Evolutionary conservation across 495 filamentous ascomycete genomes (phyloP), one percentile per base, ranked within the genome.

Genomic region (Aspergillus cristatus): DNA sequence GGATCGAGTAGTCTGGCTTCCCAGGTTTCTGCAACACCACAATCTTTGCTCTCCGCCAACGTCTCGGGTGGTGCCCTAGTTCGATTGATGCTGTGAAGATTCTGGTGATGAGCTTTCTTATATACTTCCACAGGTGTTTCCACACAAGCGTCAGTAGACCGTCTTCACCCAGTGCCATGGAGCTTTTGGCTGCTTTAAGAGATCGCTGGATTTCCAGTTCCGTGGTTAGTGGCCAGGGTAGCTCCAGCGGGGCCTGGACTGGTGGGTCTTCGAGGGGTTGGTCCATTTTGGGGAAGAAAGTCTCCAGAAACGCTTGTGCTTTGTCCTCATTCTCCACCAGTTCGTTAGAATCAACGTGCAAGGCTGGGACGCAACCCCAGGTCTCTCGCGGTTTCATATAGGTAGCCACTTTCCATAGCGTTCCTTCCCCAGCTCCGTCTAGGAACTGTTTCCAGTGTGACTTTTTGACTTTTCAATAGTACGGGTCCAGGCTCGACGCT

Each of bases 261-360:
- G 24, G 11, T 28, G 6, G 22, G 4, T 18, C 5, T 15, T 1
- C 10, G 26, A 12, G 4, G 12, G 47, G 50, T 22, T 31, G 35
- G 30, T 41, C 39, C 39, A 55, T 57, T 14, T 18, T 32, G 3
- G 47, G 51, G 30, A 57, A 60, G 47, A 60, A 57, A 0, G 48
- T 8, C 6, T 55, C 47, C 3, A 57, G 6, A 25, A 60, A 55
- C 0, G 41, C 41, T 12, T 40, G 11, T 2, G 43, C 44, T 37
- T 60, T 60, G 1, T 51, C 46, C 28, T 49, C 12, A 16, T 60
- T 57, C 0, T 49, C 32, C 1, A 24, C 38, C 0, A 48, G 1
- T n/a, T 55, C 50, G 0, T 38, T 6, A 10, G 28, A 18, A 7
- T 32, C 41, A 2, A 38, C 41, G 11, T 32, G 11, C 3, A 60